Evolutionary conservation across 2,329 filamentous ascomycete genomes (phyloP).

Genomic region (Lasiodiplodia sp.): DNA sequence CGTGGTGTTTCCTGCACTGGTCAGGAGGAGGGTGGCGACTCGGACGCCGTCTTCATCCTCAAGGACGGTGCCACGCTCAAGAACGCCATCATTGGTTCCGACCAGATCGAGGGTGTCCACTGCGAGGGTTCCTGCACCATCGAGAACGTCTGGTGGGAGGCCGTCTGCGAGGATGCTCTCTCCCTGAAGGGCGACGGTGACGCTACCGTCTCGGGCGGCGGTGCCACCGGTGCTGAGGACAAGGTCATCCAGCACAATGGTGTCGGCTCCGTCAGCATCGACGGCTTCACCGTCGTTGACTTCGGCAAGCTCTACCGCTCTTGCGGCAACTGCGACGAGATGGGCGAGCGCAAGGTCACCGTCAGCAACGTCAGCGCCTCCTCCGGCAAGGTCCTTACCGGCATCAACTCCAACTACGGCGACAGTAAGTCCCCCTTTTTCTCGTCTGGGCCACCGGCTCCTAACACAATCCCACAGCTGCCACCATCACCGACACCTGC

Average conservation of each 20-base stretch:
- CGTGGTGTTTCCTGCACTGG: conserved; percentile 37
- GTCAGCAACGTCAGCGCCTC: conserved; percentile 55
- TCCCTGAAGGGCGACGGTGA: conserved; percentile 47
- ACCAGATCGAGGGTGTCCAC: conserved; percentile 61
- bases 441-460: neutral
- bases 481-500: conserved; percentile 31
- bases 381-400: conserved; percentile 53
- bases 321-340: conserved; percentile 58
- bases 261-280: conserved; percentile 48
- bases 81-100: conserved; percentile 64
- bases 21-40: conserved; percentile 54
- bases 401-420: conserved; percentile 62
- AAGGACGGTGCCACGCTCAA: conserved; percentile 59
- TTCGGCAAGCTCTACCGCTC: conserved; percentile 55
- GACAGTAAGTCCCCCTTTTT: conserved; percentile 41
- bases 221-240: conserved; percentile 44
- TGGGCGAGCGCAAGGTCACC: conserved; percentile 54
- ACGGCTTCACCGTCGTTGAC: conserved; percentile 46
- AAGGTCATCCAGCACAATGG: conserved; percentile 54
- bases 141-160: conserved; percentile 55
- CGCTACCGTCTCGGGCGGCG: conserved; percentile 50
- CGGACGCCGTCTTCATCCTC: conserved; percentile 62
- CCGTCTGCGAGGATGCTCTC: conserved; percentile 52
- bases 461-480: conserved; percentile 9
- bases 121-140: conserved; percentile 59